Percentiles rank a stretch among this genome's conserved stretches.
Conservation (phyloP, 805 yeast genomes). For the Scheffersomyces stipitis region DNA sequence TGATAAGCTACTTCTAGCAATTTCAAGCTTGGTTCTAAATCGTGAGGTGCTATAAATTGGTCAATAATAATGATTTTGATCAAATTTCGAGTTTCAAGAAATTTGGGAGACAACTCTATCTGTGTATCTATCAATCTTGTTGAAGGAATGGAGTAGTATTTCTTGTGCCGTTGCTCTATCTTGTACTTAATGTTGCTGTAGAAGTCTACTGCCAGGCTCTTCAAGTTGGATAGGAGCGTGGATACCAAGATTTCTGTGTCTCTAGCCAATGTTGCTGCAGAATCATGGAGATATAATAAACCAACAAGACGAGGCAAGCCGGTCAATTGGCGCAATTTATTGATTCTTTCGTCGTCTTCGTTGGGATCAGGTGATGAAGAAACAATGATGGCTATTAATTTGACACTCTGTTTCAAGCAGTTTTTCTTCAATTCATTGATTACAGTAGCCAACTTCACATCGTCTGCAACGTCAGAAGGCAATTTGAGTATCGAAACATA, state of each 20-base stretch:
- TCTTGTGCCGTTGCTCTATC: constrained; percentile 33
- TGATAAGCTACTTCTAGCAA: constrained; percentile 36
- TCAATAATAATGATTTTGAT: constrained; percentile 35
- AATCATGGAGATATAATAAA: constrained; percentile 21
- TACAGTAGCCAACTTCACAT: constrained; percentile 9
- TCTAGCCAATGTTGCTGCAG: constrained; percentile 13
- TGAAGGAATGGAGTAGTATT: constrained; percentile 37
- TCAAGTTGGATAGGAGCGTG: constrained; percentile 29
- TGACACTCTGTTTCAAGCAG: constrained; percentile 11
- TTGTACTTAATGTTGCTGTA: constrained; percentile 30
- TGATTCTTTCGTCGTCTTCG: constrained; percentile 21
- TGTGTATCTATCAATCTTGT: constrained; percentile 22
- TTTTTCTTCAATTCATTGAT: constrained; percentile 15
- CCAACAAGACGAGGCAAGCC: constrained; percentile 32
- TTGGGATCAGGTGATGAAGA: constrained; percentile 12
- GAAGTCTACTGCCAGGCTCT: constrained; percentile 29
- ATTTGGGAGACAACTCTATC: constrained; percentile 34
- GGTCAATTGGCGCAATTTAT: constrained; percentile 25
- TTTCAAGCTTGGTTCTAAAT: constrained; percentile 29
- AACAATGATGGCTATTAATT: constrained; percentile 24
- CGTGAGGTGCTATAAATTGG: constrained; percentile 33
- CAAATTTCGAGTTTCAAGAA: constrained; percentile 37
- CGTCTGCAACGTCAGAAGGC: constrained; percentile 8
- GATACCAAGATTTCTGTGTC: constrained; percentile 33
- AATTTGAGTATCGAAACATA: constrained; percentile 20